Base-by-base conservation (phyloP, 345 rosid species). In the Moricandia moricandioides region DNA sequence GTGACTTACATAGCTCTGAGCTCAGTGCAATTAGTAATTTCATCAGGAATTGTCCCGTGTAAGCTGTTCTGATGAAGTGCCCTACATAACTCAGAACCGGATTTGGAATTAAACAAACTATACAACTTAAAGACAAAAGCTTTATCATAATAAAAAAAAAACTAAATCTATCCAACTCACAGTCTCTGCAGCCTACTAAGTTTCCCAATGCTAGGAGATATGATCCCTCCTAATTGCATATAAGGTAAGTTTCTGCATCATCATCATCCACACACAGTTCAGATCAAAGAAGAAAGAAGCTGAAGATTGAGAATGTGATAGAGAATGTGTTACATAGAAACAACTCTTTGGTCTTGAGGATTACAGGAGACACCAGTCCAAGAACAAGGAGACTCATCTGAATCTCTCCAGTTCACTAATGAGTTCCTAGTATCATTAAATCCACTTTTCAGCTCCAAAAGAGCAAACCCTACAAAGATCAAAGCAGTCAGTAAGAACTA, bases 321-420 rank as follows among this genome's bases (percentile, higher is more conserved):
- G n/a, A 24, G 17, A 2, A 13, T 5, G 31, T 2, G 4, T 54
- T 86, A 94, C 98, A 94, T 85, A 57, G 89, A 83, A 67, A 81
- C 84, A 7, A 94, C 98, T 67, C 95, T 83, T 21, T 85, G 86
- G 75, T 86, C 96, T 64, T 84, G 70, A 34, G 83, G 80, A 65
- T 85, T 62, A 81, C 98, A 94, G 45, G 93, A 84, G 75, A 94
- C 88, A 3, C 98, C 98, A 80, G 91, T 91, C 98, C 98, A 94
- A 66, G 82, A 79, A 82, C 98, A 91, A 64, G 97, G 98, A 71
- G 86, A 80, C 8, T 83, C 90, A 31, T 91, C 96, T 52, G 87
- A 82, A 72, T 79, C 81, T 82, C 66, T 82, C 98, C 98, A 94
- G 91, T 82, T 88, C 39, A 76, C 78, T 59, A 94, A 85, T 37